Evolutionary conservation across 495 filamentous ascomycete species (phyloP), one percentile per base, ranked within the genome.

Genomic region (Aspergillus taichungensis): DNA sequence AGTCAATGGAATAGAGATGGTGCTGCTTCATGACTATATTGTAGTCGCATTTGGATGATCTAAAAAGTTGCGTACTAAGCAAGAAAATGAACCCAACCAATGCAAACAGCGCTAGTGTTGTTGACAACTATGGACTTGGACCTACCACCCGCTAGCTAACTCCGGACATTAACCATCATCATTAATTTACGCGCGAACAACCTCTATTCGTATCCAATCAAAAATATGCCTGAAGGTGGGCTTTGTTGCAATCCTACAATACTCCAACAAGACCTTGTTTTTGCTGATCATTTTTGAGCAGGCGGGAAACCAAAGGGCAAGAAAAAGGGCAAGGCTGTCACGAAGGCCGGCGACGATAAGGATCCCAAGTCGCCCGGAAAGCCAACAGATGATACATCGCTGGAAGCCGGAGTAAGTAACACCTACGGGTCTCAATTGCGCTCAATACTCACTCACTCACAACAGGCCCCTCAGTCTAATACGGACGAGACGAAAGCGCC

Each of bases 301-400:
- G 76, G 66, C 59, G 47, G 68, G 42, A 81, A 77, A 56, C 79
- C 81, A 51, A 87, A 83, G 72, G 84, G 77, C 60, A 79, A 74
- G 62, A 85, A 79, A 61, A 86, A 82, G 70, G 86, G 82, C 63
- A 83, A 77, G 64, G 74, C 61, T 46, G 64, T 61, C 45, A 57
- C 63, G 47, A 79, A 73, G 53, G 56, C 56, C 40, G 58, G 50
- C 31, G 57, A 44, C 35, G 53, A 51, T 6, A 53, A 57, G 14
- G 50, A 49, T 44, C 11, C 27, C 10, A 32, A 11, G 38, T 39
- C 7, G 8, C 1, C 8, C 9, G 11, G 34, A 34, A 8, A 13
- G 1, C 18, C 9, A 27, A 34, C 6, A 1, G 34, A 32, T 12
- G 34, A 38, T 8, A 14, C 34, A 6, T 3, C 12, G 2, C 18